Percentiles rank a stretch among this genome's conserved stretches.
Evolutionary conservation across 768 basidiomycete genomes (phyloP).

Genomic region (Albatrellus ellisii): DNA sequence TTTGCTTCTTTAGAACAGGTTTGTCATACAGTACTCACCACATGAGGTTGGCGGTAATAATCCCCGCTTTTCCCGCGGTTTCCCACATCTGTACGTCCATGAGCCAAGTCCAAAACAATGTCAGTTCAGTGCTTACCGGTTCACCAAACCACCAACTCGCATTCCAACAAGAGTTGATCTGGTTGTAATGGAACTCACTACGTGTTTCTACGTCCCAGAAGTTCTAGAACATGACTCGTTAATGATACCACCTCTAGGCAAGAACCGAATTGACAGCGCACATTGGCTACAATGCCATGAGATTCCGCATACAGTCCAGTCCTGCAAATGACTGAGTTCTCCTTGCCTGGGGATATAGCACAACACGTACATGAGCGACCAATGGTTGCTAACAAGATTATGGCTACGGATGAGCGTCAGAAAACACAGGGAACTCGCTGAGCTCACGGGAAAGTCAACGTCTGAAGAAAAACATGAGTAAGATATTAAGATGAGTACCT

Average conservation of each 20-base stretch:
- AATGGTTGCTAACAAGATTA: conserved; percentile 72
- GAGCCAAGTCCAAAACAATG: not conserved
- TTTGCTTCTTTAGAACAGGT: not conserved
- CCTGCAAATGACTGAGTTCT: conserved; percentile 26
- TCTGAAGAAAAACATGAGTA: conserved; percentile 29
- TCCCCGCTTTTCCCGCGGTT: conserved; percentile 59
- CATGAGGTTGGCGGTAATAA: conserved; percentile 82
- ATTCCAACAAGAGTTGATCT: conserved; percentile 45
- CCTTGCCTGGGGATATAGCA: not conserved
- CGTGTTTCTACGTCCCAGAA: conserved; percentile 69
- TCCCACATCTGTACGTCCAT: conserved; percentile 66
- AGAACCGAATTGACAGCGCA: conserved; percentile 20
- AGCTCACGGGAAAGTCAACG: conserved; percentile 81
- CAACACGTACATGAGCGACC: conserved; percentile 59
- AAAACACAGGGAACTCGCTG: not conserved
- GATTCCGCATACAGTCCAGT: conserved; percentile 85
- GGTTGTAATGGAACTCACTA: conserved; percentile 62
- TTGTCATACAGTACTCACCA: conserved; percentile 39
- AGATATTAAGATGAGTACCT: not conserved
- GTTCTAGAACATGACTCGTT: conserved; percentile 33
- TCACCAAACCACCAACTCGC: conserved; percentile 82
- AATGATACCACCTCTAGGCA: not conserved
- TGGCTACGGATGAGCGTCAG: conserved; percentile 2
- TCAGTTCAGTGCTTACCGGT: conserved; percentile 42
- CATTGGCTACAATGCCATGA: conserved; percentile 86